phyloP scores from a whole-genome alignment of 441 rosid genomes.

The Flueggea neowawraea region DNA sequence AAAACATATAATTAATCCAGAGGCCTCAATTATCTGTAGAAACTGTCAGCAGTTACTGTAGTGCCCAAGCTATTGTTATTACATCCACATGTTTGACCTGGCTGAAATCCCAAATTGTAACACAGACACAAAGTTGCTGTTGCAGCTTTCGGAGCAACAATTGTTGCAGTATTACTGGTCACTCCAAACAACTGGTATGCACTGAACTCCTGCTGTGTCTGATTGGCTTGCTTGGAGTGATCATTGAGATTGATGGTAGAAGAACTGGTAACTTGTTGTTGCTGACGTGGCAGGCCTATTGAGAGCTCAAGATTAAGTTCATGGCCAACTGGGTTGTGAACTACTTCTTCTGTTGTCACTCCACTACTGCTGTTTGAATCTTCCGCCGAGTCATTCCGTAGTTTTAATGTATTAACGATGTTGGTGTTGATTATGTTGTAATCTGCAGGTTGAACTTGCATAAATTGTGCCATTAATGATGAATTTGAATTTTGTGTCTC shows the following conservation, averaged over 20 bases:
- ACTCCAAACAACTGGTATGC: neutral
- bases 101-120: slow-evolving; percentile 21
- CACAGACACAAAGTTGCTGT: slow-evolving; percentile 17
- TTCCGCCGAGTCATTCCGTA: slow-evolving; percentile 12
- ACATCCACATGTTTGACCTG: slow-evolving; percentile 16
- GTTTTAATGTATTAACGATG: neutral
- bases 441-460: slow-evolving; percentile 1
- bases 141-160: neutral
- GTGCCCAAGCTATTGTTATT: slow-evolving; percentile 14
- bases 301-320: slow-evolving; percentile 40
- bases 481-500: neutral
- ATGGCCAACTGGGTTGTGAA: slow-evolving; percentile 4
- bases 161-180: neutral
- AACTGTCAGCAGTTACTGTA: slow-evolving; percentile 1
- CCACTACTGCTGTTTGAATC: slow-evolving; percentile 39
- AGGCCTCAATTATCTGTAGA: slow-evolving; percentile 9
- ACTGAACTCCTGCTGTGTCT: no score
- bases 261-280: neutral
- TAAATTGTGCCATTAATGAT: neutral
- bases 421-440: no score
- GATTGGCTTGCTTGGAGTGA: neutral
- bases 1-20: slow-evolving; percentile 7
- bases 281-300: slow-evolving; percentile 18
- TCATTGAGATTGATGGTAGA: neutral
- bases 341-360: slow-evolving; percentile 22